A percentile compares a stretch with the other conserved stretches of the same genome.
phyloP scores from a whole-genome alignment of 2,329 filamentous ascomycete genomes.

The Cadophora luteo-olivacea region DNA sequence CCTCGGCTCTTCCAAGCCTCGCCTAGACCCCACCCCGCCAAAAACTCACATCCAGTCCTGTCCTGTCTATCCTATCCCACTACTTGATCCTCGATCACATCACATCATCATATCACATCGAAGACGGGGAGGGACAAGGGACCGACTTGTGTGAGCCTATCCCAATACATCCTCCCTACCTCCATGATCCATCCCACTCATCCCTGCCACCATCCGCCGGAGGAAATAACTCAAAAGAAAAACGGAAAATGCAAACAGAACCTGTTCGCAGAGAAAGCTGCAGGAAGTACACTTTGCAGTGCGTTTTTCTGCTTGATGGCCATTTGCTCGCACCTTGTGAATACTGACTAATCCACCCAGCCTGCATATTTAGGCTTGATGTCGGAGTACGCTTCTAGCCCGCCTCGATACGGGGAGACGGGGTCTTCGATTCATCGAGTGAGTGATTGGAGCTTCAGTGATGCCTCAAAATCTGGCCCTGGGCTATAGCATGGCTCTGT shows the following conservation, averaged over 20 bases:
- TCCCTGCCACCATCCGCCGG: slow-evolving; percentile 3
- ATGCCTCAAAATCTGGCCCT: slow-evolving; percentile 22
- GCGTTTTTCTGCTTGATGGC: slow-evolving; percentile 1
- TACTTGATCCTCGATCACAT: background rate
- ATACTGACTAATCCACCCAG: slow-evolving; percentile 22
- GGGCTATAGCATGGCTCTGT: slow-evolving; percentile 26
- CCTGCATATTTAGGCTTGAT: slow-evolving; percentile 35
- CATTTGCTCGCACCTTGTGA: slow-evolving; percentile 6
- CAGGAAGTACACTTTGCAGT: background rate
- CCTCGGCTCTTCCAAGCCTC: background rate
- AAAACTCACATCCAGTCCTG: background rate
- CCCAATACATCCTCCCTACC: slow-evolving; percentile 1
- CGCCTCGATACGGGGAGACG: slow-evolving; percentile 15
- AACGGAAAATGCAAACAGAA: slow-evolving; percentile 7
- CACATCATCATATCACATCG: background rate
- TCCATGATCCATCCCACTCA: background rate
- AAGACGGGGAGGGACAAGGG: slow-evolving; percentile 9
- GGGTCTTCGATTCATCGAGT: slow-evolving; percentile 20
- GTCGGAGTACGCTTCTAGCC: slow-evolving; percentile 21
- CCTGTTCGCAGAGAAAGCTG: slow-evolving; percentile 8
- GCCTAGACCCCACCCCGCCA: background rate
- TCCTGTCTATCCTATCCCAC: background rate
- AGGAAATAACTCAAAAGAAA: background rate
- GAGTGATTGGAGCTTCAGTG: slow-evolving; percentile 23
- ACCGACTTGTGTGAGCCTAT: background rate